Evolutionary conservation across 352 stramenopile species (phyloP).

Genomic region (Peronosclerospora sorghi): DNA sequence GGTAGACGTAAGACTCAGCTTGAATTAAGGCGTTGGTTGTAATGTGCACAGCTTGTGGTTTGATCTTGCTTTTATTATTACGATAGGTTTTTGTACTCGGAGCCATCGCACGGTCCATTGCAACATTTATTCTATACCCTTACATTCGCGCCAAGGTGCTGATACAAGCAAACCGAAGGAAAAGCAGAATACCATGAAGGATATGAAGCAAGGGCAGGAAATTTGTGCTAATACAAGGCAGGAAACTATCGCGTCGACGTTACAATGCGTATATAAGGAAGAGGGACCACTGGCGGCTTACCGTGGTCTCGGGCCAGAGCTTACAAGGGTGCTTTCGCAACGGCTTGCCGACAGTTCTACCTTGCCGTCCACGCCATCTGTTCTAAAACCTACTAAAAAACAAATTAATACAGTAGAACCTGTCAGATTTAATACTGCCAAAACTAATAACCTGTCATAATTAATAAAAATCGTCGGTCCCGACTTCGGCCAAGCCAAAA

Average conservation of each 20-base stretch:
- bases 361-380: too few relatives aligned
- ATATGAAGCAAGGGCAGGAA: conserved; percentile 6
- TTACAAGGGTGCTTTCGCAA: conserved; percentile 64
- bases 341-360: neutral
- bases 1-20: neutral
- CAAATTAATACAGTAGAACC: too few relatives aligned
- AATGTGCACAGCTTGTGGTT: neutral
- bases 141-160: too few relatives aligned
- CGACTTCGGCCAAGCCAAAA: too few relatives aligned
- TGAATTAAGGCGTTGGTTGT: neutral
- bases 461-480: too few relatives aligned
- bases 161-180: too few relatives aligned
- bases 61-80: too few relatives aligned
- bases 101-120: conserved; percentile 87
- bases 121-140: too few relatives aligned
- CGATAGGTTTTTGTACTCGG: conserved; percentile 92
- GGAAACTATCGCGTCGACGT: conserved; percentile 64
- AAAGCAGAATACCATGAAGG: too few relatives aligned
- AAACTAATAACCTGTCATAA: too few relatives aligned
- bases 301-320: conserved; percentile 89
- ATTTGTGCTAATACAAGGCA: conserved; percentile 31
- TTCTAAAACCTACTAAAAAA: too few relatives aligned
- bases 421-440: too few relatives aligned
- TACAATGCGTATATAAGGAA: conserved; percentile 68
- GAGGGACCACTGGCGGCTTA: conserved; percentile 87